phyloP scores from a whole-genome alignment of 1,284 basidiomycete genomes.

The Tilletia horrida region DNA sequence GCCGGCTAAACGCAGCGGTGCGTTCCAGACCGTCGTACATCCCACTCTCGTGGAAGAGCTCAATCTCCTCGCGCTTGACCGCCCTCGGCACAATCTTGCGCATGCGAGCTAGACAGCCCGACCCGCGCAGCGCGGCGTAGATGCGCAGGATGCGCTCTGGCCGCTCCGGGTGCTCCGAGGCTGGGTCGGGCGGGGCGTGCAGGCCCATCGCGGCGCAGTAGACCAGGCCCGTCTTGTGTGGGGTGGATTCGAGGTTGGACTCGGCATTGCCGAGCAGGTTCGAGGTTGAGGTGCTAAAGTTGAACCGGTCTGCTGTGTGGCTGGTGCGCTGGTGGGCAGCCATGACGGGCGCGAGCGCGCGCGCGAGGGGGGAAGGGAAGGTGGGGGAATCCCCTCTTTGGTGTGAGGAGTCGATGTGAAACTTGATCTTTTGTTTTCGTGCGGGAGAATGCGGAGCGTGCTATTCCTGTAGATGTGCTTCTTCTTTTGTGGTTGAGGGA shows the following conservation, averaged over 20 bases:
- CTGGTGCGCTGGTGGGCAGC: too few relatives aligned
- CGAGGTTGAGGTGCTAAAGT: not conserved
- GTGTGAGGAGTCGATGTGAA: too few relatives aligned
- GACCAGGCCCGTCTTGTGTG: conserved; percentile 68
- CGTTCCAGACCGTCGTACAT: conserved; percentile 86
- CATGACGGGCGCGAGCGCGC: too few relatives aligned
- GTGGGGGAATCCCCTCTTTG: too few relatives aligned
- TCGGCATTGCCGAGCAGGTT: not conserved
- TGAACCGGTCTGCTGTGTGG: not conserved
- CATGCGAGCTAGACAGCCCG: conserved; percentile 71
- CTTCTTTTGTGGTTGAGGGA: too few relatives aligned
- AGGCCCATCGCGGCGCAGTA: conserved; percentile 83
- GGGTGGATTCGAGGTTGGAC: conserved; percentile 1
- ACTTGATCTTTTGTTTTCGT: too few relatives aligned
- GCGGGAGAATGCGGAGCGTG: too few relatives aligned
- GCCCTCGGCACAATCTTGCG: conserved; percentile 71
- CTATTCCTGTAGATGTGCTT: too few relatives aligned
- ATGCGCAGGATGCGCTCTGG: conserved; percentile 80
- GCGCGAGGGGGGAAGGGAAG: too few relatives aligned
- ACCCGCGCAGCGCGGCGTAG: conserved; percentile 65
- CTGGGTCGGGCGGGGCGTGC: conserved; percentile 61
- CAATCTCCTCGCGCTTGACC: conserved; percentile 72
- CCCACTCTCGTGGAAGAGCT: conserved; percentile 81
- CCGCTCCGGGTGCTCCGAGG: conserved; percentile 74
- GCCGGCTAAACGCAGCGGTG: conserved; percentile 59